Percentiles rank a stretch among this genome's conserved stretches.
phyloP scores from a whole-genome alignment of 106 monocot genomes.

The Allium cepa region DNA sequence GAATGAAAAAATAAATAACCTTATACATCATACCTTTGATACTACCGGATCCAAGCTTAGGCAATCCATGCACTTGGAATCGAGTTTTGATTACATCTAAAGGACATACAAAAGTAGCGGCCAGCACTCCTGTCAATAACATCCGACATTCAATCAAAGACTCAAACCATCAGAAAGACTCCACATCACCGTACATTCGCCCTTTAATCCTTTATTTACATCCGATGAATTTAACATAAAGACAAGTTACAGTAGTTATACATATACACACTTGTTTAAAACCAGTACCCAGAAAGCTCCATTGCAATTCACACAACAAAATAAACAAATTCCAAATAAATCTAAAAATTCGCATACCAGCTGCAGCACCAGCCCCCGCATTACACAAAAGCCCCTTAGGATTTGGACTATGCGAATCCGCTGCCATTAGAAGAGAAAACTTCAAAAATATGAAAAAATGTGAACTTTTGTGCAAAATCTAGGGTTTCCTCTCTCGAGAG shows the following conservation, averaged over 20 bases:
- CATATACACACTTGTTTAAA: too few species aligned
- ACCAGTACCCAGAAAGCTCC: too few species aligned
- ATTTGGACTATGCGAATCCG: slow-evolving; percentile 9
- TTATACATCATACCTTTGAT: slow-evolving; percentile 26
- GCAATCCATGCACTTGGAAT: slow-evolving; percentile 56
- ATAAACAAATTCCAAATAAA: background rate
- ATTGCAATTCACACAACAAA: background rate
- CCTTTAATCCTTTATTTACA: too few species aligned
- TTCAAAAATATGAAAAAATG: background rate
- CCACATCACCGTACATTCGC: too few species aligned
- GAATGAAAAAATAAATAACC: too few species aligned
- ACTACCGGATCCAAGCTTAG: slow-evolving; percentile 19
- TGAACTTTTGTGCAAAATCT: background rate
- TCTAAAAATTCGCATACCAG: slow-evolving; percentile 16
- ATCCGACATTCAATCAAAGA: slow-evolving; percentile 1
- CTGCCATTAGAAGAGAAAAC: slow-evolving; percentile 1
- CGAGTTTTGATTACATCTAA: slow-evolving; percentile 73
- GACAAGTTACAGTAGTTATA: too few species aligned
- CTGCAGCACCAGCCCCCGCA: slow-evolving; percentile 57
- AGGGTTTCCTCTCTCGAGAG: slow-evolving; percentile 17
- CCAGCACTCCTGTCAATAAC: slow-evolving; percentile 38
- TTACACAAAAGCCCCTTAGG: slow-evolving; percentile 46
- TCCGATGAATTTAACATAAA: too few species aligned
- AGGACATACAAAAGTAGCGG: slow-evolving; percentile 65
- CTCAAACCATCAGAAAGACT: too few species aligned